These are phyloP conservation scores for Phytophthora fragariaefolia DNA, from an alignment of 352 stramenopile genomes.

Conservation along the genomic window DNA sequence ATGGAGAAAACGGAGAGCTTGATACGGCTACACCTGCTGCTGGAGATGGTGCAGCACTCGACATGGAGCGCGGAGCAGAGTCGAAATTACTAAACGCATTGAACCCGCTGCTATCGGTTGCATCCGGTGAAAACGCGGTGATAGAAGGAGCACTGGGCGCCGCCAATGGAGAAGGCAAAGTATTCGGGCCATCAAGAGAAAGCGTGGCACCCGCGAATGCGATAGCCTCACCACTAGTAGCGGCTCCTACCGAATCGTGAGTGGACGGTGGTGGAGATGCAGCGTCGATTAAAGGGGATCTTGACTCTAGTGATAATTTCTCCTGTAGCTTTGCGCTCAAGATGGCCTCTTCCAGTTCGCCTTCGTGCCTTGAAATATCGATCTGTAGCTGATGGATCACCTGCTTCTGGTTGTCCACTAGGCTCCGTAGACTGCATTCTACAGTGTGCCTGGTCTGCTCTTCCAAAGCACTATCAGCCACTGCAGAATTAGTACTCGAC, in stretches of 20 bases:
- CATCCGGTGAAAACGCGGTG: conserved; percentile 35
- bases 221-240: conserved; percentile 13
- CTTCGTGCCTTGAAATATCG: conserved; percentile 59
- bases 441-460: conserved; percentile 46
- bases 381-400: conserved; percentile 57
- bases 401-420: conserved; percentile 68
- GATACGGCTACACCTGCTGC: conserved; percentile 9
- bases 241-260: conserved; percentile 11
- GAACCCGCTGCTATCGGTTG: conserved; percentile 42
- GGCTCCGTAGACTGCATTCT: conserved; percentile 53
- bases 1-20: conserved; percentile 29
- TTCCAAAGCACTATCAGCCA: conserved; percentile 32
- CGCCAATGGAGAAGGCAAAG: conserved; percentile 16
- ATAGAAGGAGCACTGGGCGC: conserved; percentile 28
- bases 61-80: conserved; percentile 34
- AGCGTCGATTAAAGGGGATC: conserved; percentile 30
- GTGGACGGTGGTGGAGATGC: conserved; percentile 14
- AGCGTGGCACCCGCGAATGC: conserved; percentile 22
- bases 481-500: conserved; percentile 15
- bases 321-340: conserved; percentile 45
- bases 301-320: conserved; percentile 40
- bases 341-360: conserved; percentile 54
- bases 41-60: conserved; percentile 26
- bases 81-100: conserved; percentile 47
- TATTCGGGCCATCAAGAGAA: conserved; percentile 26